A percentile compares a stretch with the other conserved stretches of the same genome.
Evolutionary conservation across 495 filamentous ascomycete genomes (phyloP).

Genomic region (Arthonia radiata): DNA sequence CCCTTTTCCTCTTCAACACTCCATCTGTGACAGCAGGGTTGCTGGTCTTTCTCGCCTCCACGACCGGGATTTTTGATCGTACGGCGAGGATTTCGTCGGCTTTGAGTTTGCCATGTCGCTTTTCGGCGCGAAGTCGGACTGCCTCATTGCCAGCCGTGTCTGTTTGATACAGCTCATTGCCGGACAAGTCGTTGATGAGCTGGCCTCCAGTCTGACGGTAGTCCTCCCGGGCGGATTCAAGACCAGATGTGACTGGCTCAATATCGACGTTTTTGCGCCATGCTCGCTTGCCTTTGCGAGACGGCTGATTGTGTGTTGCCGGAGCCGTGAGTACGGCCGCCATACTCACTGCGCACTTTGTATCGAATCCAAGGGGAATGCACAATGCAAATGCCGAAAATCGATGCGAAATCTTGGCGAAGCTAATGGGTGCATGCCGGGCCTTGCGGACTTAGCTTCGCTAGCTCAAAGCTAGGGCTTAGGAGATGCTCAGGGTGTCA

Average conservation of each 20-base stretch:
- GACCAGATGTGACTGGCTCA: slow-evolving; percentile 55
- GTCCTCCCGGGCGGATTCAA: slow-evolving; percentile 65
- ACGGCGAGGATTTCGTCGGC: slow-evolving; percentile 73
- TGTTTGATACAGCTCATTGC: slow-evolving; percentile 29
- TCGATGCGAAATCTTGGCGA: too few relatives aligned
- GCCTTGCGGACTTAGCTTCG: too few relatives aligned
- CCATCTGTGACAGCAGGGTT: slow-evolving; percentile 37
- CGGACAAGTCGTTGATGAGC: slow-evolving; percentile 37
- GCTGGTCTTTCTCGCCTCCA: slow-evolving; percentile 56
- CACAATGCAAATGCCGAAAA: too few relatives aligned
- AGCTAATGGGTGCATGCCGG: too few relatives aligned
- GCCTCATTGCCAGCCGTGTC: slow-evolving; percentile 44
- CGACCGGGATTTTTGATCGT: slow-evolving; percentile 54
- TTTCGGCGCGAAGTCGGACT: slow-evolving; percentile 34
- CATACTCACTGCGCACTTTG: background rate
- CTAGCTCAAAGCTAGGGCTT: too few relatives aligned
- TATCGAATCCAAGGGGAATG: too few relatives aligned
- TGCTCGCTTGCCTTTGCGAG: slow-evolving; percentile 90
- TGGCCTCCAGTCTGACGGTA: slow-evolving; percentile 66
- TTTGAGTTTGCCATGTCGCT: slow-evolving; percentile 50
- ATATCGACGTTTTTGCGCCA: slow-evolving; percentile 97
- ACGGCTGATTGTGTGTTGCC: slow-evolving; percentile 51
- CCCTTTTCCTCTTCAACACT: slow-evolving; percentile 35
- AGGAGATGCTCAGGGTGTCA: too few relatives aligned
- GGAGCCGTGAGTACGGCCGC: slow-evolving; percentile 9